Evolutionary conservation across 1,139 yeast genomes (phyloP).

Genomic region (Torulaspora globosa): DNA sequence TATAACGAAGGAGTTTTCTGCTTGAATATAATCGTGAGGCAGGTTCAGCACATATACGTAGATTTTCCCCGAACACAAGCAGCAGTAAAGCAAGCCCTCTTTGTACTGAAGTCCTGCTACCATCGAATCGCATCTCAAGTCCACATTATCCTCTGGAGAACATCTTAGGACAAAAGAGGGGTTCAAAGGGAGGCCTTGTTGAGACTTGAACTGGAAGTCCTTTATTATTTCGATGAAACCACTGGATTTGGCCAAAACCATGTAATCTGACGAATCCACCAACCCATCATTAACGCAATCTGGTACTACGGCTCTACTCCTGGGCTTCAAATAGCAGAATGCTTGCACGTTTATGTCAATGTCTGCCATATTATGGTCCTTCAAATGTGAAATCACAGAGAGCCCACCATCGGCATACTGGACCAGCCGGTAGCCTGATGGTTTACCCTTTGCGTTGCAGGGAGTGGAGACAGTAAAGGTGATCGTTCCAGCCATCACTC

Average conservation of each 20-base stretch:
- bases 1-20: conserved; percentile 14
- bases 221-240: conserved; percentile 31
- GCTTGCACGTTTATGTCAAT: conserved; percentile 23
- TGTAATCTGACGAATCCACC: conserved; percentile 28
- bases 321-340: conserved; percentile 30
- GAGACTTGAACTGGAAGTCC: conserved; percentile 24
- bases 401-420: conserved; percentile 20
- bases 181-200: conserved; percentile 11
- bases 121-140: conserved; percentile 17
- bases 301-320: conserved; percentile 13
- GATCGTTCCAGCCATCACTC: conserved; percentile 18
- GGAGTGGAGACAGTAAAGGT: conserved; percentile 31
- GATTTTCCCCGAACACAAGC: conserved; percentile 26
- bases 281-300: conserved; percentile 8
- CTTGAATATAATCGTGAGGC: conserved; percentile 27
- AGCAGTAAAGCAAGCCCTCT: conserved; percentile 29
- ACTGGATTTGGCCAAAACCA: conserved; percentile 29
- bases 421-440: conserved; percentile 26
- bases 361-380: conserved; percentile 16
- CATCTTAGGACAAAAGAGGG: conserved; percentile 27
- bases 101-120: conserved; percentile 27
- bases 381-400: conserved; percentile 9
- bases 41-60: conserved; percentile 29
- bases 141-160: conserved; percentile 20
- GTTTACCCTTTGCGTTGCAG: conserved; percentile 19